Conservation (phyloP, 2,329 filamentous ascomycete species). For the Trichoderma aggressivum region DNA sequence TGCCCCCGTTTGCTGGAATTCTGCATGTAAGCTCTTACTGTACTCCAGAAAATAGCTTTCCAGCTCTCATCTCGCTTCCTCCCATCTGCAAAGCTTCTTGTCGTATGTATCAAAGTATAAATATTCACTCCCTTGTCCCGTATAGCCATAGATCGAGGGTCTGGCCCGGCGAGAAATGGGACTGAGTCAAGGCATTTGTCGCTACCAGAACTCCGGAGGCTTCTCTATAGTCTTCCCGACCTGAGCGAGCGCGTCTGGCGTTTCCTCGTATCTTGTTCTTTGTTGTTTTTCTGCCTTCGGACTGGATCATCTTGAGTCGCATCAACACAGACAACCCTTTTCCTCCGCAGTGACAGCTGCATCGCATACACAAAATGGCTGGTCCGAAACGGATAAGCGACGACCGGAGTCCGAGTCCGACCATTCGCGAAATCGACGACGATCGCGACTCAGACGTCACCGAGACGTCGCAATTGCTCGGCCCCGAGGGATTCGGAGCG, state of each 20-base stretch:
- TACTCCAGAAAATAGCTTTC: not conserved
- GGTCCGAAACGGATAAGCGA: slow-evolving; percentile 11
- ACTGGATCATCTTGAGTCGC: not conserved
- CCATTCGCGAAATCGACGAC: slow-evolving; percentile 11
- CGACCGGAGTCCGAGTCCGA: not conserved
- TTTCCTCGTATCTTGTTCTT: not conserved
- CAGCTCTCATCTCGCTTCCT: slow-evolving; percentile 1
- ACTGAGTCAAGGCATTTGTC: not conserved
- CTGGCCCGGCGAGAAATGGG: slow-evolving; percentile 14
- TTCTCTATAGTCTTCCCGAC: not conserved
- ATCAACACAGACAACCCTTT: not conserved
- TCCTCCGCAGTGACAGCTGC: not conserved
- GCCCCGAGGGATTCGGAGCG: slow-evolving; percentile 24
- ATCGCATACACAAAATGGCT: not conserved
- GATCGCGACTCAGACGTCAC: slow-evolving; percentile 22
- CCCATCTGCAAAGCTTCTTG: not conserved
- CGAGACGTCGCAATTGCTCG: slow-evolving; percentile 41
- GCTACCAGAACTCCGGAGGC: not conserved
- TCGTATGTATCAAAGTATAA: not conserved
- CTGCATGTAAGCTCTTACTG: slow-evolving; percentile 10
- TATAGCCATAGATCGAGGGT: not conserved
- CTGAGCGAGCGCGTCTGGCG: slow-evolving; percentile 7
- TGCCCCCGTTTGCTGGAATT: slow-evolving; percentile 2
- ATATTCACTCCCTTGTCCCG: not conserved
- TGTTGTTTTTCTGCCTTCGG: not conserved